Conservation (phyloP, 768 basidiomycete species). For the Tricholoma furcatifolium region DNA sequence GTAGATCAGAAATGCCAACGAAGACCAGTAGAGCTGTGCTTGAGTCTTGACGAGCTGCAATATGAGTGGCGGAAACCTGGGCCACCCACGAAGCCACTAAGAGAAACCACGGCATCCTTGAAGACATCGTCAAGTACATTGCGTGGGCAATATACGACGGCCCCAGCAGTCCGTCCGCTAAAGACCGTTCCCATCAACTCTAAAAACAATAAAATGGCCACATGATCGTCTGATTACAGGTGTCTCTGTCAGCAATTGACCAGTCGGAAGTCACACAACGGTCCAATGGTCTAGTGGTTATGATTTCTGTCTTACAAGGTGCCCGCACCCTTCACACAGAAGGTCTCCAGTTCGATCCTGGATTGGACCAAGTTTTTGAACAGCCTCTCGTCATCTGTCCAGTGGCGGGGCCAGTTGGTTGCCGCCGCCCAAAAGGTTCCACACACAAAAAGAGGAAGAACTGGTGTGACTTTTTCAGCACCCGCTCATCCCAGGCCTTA, state of each 20-base stretch:
- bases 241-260: no score
- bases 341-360: constrained; percentile 39
- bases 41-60: constrained; percentile 9
- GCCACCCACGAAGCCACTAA: constrained; percentile 6
- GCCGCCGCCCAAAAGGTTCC: no score
- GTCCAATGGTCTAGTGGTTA: constrained; percentile 45
- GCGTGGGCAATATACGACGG: constrained; percentile 2
- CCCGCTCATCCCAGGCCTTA: no score
- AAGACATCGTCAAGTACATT: constrained; percentile 5
- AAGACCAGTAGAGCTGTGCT: constrained; percentile 21
- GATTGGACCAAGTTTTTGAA: constrained; percentile 24
- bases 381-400: neutral
- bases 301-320: constrained; percentile 40
- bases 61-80: neutral
- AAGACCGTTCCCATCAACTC: neutral
- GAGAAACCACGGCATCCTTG: constrained; percentile 3
- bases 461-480: no score
- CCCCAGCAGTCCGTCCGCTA: neutral
- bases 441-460: no score
- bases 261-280: neutral
- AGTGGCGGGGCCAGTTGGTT: neutral
- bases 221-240: neutral
- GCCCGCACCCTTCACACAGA: constrained; percentile 20
- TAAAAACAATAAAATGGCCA: neutral
- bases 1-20: constrained; percentile 5